A percentile compares a stretch with the other conserved stretches of the same genome.
phyloP scores from a whole-genome alignment of 495 filamentous ascomycete genomes.

The Neurospora africana region DNA sequence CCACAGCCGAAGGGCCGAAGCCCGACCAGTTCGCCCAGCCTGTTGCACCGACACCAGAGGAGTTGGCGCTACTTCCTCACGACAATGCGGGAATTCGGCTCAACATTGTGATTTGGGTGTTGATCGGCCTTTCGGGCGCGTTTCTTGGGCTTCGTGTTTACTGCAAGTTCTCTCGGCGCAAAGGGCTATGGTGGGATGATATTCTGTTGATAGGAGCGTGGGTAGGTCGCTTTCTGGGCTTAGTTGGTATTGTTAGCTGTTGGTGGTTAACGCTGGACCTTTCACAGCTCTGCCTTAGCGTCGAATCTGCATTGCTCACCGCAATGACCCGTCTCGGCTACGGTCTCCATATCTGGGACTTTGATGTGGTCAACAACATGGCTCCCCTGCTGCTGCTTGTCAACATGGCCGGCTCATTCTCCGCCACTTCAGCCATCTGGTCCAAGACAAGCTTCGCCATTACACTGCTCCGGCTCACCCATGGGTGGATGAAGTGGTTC shows the following conservation, averaged over 20 bases:
- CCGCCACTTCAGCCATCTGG: slow-evolving; percentile 15
- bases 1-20: neutral
- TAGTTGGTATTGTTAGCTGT: neutral
- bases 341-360: slow-evolving; percentile 18
- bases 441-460: slow-evolving; percentile 28
- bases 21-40: slow-evolving; percentile 13
- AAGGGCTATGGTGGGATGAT: slow-evolving; percentile 26
- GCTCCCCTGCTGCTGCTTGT: slow-evolving; percentile 6
- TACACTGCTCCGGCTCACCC: slow-evolving; percentile 18
- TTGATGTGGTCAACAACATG: neutral
- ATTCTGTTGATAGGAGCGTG: slow-evolving; percentile 23
- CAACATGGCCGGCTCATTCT: slow-evolving; percentile 12
- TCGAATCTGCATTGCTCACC: slow-evolving; percentile 7
- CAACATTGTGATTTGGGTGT: slow-evolving; percentile 16
- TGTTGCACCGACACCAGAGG: neutral
- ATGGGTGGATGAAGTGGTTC: slow-evolving; percentile 13
- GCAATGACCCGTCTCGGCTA: slow-evolving; percentile 20
- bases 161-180: slow-evolving; percentile 15
- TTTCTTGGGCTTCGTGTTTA: slow-evolving; percentile 26
- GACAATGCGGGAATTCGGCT: slow-evolving; percentile 17
- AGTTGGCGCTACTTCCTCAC: slow-evolving; percentile 13
- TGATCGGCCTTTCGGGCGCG: slow-evolving; percentile 13
- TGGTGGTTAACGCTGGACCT: neutral
- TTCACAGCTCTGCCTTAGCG: slow-evolving; percentile 3
- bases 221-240: slow-evolving; percentile 9